A percentile compares a stretch with the other conserved stretches of the same genome.
phyloP scores from a whole-genome alignment of 2,329 filamentous ascomycete genomes.

The Conoideocrella luteorostrata region DNA sequence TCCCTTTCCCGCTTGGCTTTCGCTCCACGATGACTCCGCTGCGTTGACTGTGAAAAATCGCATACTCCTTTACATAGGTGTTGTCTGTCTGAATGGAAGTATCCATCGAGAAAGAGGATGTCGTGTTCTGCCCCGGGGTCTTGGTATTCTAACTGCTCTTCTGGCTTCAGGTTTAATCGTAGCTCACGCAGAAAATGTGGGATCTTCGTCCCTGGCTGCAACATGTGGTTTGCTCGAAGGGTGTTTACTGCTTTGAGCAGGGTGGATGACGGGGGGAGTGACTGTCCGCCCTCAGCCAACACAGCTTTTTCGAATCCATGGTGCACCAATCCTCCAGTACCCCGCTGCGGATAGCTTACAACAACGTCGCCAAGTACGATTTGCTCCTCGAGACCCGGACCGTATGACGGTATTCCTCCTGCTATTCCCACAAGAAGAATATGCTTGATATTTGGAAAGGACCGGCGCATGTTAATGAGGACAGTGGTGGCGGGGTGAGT shows the following conservation, averaged over 20 bases:
- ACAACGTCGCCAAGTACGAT: slow-evolving; percentile 8
- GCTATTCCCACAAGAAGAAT: slow-evolving; percentile 8
- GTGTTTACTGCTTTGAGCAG: neutral
- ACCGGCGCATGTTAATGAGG: neutral
- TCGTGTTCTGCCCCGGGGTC: neutral
- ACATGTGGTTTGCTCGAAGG: neutral
- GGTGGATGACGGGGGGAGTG: neutral
- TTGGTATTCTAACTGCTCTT: neutral
- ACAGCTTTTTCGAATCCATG: slow-evolving; percentile 2
- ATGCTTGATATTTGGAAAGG: slow-evolving; percentile 7
- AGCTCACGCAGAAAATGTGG: neutral
- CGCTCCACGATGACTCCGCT: neutral
- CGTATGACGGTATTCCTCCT: slow-evolving; percentile 4
- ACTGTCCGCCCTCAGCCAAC: neutral
- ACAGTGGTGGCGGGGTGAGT: neutral
- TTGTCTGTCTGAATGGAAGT: neutral
- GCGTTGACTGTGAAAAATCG: neutral
- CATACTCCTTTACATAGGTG: neutral
- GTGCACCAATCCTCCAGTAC: slow-evolving; percentile 4
- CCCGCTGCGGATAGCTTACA: neutral
- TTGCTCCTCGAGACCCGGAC: neutral
- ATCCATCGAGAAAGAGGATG: neutral
- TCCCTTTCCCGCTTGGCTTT: neutral
- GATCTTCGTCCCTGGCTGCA: neutral
- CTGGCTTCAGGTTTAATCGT: neutral